Base-by-base conservation (phyloP, 257 asterid genomes). In the Scutellaria galericulata region DNA sequence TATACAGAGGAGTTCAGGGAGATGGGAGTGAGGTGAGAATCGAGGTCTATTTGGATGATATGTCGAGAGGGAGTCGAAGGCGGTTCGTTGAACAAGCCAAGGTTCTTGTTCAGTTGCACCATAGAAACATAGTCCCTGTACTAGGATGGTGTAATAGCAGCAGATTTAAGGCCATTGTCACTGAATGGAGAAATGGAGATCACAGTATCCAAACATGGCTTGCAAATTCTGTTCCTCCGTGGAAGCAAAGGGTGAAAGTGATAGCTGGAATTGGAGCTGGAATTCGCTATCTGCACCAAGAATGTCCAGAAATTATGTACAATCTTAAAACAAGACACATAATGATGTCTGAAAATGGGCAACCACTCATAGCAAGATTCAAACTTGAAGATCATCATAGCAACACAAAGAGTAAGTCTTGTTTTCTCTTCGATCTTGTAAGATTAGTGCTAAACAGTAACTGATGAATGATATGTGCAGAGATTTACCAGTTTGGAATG, bases 301-400 rank as follows among this genome's bases (percentile, higher is more conserved):
- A 81, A 69, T 77, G 88, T 77, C 86, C 88, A 9, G 66, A 79
- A 13, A 54, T 79, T 35, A 79, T 72, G 41, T 83, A 60, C 66
- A 61, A 74, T 64, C 88, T 88, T 35, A 79, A 71, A 61, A 62
- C 83, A 6, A 84, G 74, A 31, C 61, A 70, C 48, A 64, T 88
- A 6, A 2, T 77, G 18, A 4, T 86, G 70, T 80, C 82, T 5
- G 74, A 74, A 60, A 69, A 79, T 31, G 84, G 86, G 50, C 88
- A 80, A 27, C 88, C 91, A 5, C 9, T 88, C 31, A 79, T 88
- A 13, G 79, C 88, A 40, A 75, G 82, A 75, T 76, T 84, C 68
- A 78, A 68, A 66, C 62, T 82, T 27, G 79, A 68, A 14, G 78
- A 69, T 54, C 84, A 73, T 58, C 78, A 54, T 14, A 59, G 69